Conservation (phyloP, 805 yeast genomes). For the Schizosaccharomyces osmophilus region DNA sequence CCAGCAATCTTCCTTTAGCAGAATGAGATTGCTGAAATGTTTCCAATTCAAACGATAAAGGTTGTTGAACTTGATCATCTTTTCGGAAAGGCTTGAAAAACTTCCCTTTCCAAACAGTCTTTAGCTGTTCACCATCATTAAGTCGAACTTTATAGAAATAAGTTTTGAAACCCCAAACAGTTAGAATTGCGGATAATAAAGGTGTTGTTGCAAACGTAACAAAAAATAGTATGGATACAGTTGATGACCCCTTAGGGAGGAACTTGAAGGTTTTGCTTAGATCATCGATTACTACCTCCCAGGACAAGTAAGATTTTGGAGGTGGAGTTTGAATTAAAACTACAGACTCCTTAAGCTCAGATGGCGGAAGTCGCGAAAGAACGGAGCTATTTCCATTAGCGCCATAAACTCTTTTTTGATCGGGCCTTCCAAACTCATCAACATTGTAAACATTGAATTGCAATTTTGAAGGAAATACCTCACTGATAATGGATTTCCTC, state of each 20-base stretch:
- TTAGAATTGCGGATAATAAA: not conserved
- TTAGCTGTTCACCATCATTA: not conserved
- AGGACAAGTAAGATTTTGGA: not conserved
- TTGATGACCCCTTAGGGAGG: not conserved
- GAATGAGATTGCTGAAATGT: not conserved
- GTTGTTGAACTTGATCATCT: not conserved
- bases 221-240: not conserved
- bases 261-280: not conserved
- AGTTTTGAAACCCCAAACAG: not conserved
- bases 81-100: not conserved
- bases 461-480: not conserved
- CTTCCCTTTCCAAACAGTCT: not conserved
- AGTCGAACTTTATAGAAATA: not conserved
- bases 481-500: not conserved
- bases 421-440: not conserved
- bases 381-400: not conserved
- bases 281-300: not conserved
- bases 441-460: slow-evolving; percentile 2
- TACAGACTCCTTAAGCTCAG: not conserved
- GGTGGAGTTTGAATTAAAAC: not conserved
- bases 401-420: not conserved
- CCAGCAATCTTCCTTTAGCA: too few species aligned
- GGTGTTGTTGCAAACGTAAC: not conserved
- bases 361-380: not conserved
- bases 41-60: not conserved